Evolutionary conservation across 2,329 filamentous ascomycete species (phyloP).

Genomic region (Trichoderma koningiopsis): DNA sequence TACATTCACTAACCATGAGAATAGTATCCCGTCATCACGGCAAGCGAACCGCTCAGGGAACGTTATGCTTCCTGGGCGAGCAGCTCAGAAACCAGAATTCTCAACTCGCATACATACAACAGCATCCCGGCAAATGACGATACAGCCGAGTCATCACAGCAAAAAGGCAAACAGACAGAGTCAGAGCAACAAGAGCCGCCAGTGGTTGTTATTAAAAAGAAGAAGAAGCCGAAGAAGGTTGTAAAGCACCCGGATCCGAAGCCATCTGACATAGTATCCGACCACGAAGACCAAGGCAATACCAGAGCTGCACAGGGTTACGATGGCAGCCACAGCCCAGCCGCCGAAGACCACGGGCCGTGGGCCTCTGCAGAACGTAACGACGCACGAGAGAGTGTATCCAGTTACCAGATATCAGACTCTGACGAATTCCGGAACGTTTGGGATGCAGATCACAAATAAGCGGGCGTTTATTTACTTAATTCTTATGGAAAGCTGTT

Average conservation of each 20-base stretch:
- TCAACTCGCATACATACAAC: not conserved
- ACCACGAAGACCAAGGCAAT: conserved; percentile 30
- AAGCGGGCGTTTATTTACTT: not conserved
- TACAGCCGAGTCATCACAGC: conserved; percentile 34
- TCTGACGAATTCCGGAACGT: conserved; percentile 51
- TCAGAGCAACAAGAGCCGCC: conserved; percentile 35
- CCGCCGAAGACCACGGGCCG: conserved; percentile 29
- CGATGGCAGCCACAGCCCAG: conserved; percentile 3
- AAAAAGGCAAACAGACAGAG: conserved; percentile 32
- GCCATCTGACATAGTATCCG: conserved; percentile 34
- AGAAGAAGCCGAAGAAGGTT: conserved; percentile 42
- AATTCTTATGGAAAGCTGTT: not conserved
- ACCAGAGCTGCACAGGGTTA: conserved; percentile 11
- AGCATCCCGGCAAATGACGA: conserved; percentile 30
- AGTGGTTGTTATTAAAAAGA: conserved; percentile 44
- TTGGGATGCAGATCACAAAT: conserved; percentile 38
- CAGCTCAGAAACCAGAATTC: conserved; percentile 19
- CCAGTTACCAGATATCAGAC: conserved; percentile 39
- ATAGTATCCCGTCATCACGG: conserved; percentile 92
- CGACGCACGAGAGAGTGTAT: conserved; percentile 25
- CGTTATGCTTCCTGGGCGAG: conserved; percentile 49
- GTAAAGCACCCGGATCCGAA: conserved; percentile 41
- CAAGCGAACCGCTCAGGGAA: conserved; percentile 69
- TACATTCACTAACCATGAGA: conserved; percentile 32
- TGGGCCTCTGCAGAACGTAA: conserved; percentile 19